Base-by-base conservation (phyloP, 176 grass and related monocot species). In the Musa itinerans region DNA sequence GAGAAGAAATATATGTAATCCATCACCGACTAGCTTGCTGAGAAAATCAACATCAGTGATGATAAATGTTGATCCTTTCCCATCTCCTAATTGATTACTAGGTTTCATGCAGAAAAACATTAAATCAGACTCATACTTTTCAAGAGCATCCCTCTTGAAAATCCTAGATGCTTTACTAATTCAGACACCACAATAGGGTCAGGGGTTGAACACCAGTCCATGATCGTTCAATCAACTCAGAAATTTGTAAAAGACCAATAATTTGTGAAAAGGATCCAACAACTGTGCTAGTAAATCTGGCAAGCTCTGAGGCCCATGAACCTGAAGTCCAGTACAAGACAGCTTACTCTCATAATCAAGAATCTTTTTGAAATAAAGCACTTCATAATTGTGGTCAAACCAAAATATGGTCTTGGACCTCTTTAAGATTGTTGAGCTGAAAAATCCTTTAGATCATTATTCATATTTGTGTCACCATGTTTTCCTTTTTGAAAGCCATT, bases 91-190 rank as follows among this genome's bases (percentile, higher is more conserved):
- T 48, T 54, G 86, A 74, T 94, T 86, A 79, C 69, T 83, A 3
- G 83, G 11, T 52, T 34, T 84, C 58, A 91, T 76, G 73, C 91
- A 88, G 23, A 99, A 67, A 66, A 94, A 81, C 43, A 99, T 73
- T 34, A 99, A 78, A 87, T 99, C 95, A 19, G 85, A 91, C 51
- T 99, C 88, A 71, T 78, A 79, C 2, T 71, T 50, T 61, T 99
- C 90, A 73, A 81, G 86, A 53, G 89, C 84, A 83, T 58, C 71
- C 78, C 75, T 51, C 78, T 80, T 0, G 80, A 74, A 52, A 99
- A 94, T 72, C 88, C 84, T 53, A 99, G 61, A 27, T 91, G 70
- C 74, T 48, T 63, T 20, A 94, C 70, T 0, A 86, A 78, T 26
- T 70, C 12, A 58, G 58, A 55, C 53, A 85, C 83, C 22, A 89